phyloP scores from a whole-genome alignment of 352 stramenopile species.

The Thalassiosira ordinaria region DNA sequence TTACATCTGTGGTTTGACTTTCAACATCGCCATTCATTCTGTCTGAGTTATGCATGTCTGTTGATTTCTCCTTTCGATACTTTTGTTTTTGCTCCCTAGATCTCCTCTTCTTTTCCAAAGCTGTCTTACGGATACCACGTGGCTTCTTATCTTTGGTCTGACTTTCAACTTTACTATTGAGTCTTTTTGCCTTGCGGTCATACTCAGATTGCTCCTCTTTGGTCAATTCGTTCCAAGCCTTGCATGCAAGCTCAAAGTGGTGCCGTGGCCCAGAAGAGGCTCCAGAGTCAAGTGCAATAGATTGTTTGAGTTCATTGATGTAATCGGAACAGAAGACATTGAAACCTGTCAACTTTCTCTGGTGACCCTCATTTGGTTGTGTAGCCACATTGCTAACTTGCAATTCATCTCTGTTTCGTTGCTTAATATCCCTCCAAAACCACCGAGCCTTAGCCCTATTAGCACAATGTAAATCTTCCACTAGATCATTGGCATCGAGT shows the following conservation, averaged over 20 bases:
- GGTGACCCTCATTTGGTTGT: too few species aligned
- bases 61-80: too few species aligned
- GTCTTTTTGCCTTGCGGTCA: constrained; percentile 3
- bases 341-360: constrained; percentile 6
- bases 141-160: neutral
- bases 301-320: constrained; percentile 7
- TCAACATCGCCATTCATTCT: too few species aligned
- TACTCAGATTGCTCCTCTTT: constrained; percentile 11
- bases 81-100: neutral
- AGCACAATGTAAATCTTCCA: constrained; percentile 1
- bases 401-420: neutral
- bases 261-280: neutral
- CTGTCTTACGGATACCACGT: too few species aligned
- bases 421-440: neutral
- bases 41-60: too few species aligned
- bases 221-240: constrained; percentile 13
- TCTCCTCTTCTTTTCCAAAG: neutral
- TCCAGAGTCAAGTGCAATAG: constrained; percentile 4
- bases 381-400: neutral
- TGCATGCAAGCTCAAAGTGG: constrained; percentile 9
- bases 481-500: constrained; percentile 19
- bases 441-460: constrained; percentile 24
- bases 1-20: too few species aligned
- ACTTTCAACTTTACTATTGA: constrained; percentile 5
- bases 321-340: constrained; percentile 28